Evolutionary conservation across 257 asterid species (phyloP), one percentile per base, ranked within the genome.

Genomic region (Solanum sitiens): DNA sequence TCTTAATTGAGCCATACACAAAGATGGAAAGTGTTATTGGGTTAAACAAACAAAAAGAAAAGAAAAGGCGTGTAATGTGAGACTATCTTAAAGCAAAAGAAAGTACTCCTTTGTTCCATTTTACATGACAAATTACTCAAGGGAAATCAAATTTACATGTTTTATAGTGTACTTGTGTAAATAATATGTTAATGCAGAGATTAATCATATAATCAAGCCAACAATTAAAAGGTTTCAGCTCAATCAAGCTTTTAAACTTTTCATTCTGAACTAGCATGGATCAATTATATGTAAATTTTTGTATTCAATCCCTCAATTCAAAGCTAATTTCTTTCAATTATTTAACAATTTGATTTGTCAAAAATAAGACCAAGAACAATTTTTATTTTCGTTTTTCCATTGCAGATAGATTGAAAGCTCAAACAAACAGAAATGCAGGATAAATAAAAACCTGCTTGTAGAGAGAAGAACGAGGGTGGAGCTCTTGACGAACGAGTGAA

Each of bases 401-500:
- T 21, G 83, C 83, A 37, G 50, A 37, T 39, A 39, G 16, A 74
- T 74, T 74, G 8, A 15, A 30, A 79, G 42, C 9, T 77, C 65
- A 77, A 32, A 32, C 6, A 16, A 71, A 70, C 21, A 44, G 18
- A 75, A 40, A 75, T 75, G 6, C 25, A 40, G 50, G 3, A 76
- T n/a, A 50, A 82, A 82, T 2, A 4, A 11, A 18, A 47, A 95
- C 99, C 97, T 93, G 90, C 65, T 94, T 94, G 89, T 93, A 94
- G 72, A 97, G 92, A 35, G 98, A 89, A 20, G 99, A 97, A 71
- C 83, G 92, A 53, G 98, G 98, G 83, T 92, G 91, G 86, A 97
- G 96, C 39, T 97, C 98, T 91, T 97, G 98, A 15, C 98, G 94
- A 75, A 95, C 94, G 10, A 97, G 98, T 47, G 97, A 87, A 18